Percentiles rank a stretch among this genome's conserved stretches.
Conservation (phyloP, 2,329 filamentous ascomycete species). For the Fusarium hostae region DNA sequence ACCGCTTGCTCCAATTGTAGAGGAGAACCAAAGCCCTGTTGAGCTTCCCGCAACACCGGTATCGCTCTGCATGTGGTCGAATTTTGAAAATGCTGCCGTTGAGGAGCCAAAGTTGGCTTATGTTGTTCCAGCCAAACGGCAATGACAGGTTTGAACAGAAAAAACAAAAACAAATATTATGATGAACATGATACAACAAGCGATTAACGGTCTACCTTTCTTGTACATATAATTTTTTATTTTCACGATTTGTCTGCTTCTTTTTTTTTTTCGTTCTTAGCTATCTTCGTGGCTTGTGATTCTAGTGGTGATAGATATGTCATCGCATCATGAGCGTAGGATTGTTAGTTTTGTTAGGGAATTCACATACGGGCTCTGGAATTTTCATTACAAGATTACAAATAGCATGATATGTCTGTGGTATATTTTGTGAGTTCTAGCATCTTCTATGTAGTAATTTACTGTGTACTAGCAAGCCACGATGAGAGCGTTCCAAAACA, state of each 20-base stretch:
- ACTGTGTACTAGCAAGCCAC: not conserved
- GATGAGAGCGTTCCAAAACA: not conserved
- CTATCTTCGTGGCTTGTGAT: not conserved
- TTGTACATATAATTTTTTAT: constrained; percentile 10
- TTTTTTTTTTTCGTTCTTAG: not conserved
- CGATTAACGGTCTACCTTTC: constrained; percentile 21
- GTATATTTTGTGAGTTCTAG: not conserved
- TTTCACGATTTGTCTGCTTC: constrained; percentile 9
- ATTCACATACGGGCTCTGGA: not conserved
- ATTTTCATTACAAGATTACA: not conserved
- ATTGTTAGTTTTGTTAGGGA: not conserved
- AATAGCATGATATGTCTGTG: not conserved
- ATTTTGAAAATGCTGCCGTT: constrained; percentile 41
- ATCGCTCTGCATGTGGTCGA: constrained; percentile 44
- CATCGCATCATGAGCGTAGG: not conserved
- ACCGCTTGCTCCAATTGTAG: constrained; percentile 3
- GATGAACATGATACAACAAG: constrained; percentile 31
- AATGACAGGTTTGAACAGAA: not conserved
- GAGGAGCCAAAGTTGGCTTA: constrained; percentile 44
- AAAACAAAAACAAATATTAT: not conserved
- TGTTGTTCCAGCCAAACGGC: constrained; percentile 35
- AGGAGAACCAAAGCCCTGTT: constrained; percentile 29
- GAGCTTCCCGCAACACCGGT: constrained; percentile 45
- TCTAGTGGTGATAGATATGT: not conserved
- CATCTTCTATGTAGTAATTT: not conserved